A percentile compares a stretch with the other conserved stretches of the same genome.
phyloP scores from a whole-genome alignment of 2,329 filamentous ascomycete species.

The Microcyclosporella mali region DNA sequence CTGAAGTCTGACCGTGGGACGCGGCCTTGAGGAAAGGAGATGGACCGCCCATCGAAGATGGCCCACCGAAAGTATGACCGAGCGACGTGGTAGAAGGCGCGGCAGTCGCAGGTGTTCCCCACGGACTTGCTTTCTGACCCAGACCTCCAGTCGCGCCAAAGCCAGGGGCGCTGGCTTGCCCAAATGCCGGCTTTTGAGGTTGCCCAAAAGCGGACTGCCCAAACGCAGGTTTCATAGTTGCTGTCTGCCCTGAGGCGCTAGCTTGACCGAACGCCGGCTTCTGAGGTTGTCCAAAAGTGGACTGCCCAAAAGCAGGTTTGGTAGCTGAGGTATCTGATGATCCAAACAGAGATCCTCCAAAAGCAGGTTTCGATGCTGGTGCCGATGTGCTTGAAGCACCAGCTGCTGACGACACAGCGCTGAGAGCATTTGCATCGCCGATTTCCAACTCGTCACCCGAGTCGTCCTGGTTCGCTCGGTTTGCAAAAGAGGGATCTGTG shows the following conservation, averaged over 20 bases:
- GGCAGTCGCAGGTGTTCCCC: neutral
- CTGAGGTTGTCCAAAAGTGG: slow-evolving; percentile 23
- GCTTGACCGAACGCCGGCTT: neutral
- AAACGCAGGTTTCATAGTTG: slow-evolving; percentile 21
- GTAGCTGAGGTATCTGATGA: neutral
- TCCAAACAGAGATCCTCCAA: neutral
- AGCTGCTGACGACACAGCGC: neutral
- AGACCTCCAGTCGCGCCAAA: neutral
- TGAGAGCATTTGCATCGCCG: too few species aligned
- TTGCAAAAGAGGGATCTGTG: neutral
- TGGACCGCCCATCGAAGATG: neutral
- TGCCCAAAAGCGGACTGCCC: slow-evolving; percentile 27
- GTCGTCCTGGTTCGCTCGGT: neutral
- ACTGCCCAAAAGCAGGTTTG: slow-evolving; percentile 23
- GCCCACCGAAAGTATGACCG: slow-evolving; percentile 7
- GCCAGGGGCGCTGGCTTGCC: neutral
- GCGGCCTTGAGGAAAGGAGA: slow-evolving; percentile 13
- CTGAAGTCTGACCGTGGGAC: slow-evolving; percentile 2
- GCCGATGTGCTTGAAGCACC: neutral
- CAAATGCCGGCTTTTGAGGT: neutral
- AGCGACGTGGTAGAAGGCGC: neutral
- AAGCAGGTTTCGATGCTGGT: neutral
- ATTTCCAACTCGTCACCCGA: neutral
- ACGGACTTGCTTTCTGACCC: slow-evolving; percentile 1
- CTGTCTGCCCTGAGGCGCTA: neutral